phyloP scores from a whole-genome alignment of 306 rosid species.

The Rosa multiflora region DNA sequence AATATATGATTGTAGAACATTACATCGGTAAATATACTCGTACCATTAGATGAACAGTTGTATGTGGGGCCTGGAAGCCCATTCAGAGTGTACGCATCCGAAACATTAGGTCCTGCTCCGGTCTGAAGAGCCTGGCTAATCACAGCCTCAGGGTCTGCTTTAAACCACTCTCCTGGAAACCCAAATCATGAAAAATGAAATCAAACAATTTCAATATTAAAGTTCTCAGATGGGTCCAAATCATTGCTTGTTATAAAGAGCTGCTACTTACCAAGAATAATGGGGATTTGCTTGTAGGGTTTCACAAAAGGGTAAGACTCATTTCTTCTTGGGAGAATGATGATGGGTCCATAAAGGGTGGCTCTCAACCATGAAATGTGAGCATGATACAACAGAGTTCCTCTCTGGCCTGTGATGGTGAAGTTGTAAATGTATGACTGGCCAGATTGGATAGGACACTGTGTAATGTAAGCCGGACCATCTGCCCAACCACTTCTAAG shows the following conservation, averaged over 20 bases:
- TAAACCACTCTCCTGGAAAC: conserved; percentile 84
- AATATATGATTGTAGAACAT: background rate
- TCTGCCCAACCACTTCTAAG: conserved; percentile 71
- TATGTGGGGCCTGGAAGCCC: conserved; percentile 77
- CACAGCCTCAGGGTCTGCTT: conserved; percentile 69
- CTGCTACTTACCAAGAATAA: conserved; percentile 55
- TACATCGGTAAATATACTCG: background rate
- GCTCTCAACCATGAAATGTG: conserved; percentile 84
- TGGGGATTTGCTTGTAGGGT: conserved; percentile 67
- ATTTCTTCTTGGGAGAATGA: conserved; percentile 64
- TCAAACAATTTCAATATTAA: background rate
- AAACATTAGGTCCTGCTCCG: conserved; percentile 84
- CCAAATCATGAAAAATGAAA: conserved; percentile 6
- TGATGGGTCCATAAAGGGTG: conserved; percentile 67
- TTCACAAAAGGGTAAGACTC: conserved; percentile 69
- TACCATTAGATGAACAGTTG: conserved; percentile 78
- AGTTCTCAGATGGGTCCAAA: background rate
- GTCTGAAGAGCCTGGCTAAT: conserved; percentile 76
- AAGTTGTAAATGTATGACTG: conserved; percentile 69
- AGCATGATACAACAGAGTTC: conserved; percentile 84
- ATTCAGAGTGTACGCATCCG: conserved; percentile 80
- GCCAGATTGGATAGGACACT: conserved; percentile 74
- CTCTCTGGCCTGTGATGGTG: conserved; percentile 72
- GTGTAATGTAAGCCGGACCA: conserved; percentile 89
- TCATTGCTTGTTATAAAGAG: background rate